Evolutionary conservation across 2,329 filamentous ascomycete species (phyloP), one percentile per base, ranked within the genome.

Genomic region (Alternaria sp.): DNA sequence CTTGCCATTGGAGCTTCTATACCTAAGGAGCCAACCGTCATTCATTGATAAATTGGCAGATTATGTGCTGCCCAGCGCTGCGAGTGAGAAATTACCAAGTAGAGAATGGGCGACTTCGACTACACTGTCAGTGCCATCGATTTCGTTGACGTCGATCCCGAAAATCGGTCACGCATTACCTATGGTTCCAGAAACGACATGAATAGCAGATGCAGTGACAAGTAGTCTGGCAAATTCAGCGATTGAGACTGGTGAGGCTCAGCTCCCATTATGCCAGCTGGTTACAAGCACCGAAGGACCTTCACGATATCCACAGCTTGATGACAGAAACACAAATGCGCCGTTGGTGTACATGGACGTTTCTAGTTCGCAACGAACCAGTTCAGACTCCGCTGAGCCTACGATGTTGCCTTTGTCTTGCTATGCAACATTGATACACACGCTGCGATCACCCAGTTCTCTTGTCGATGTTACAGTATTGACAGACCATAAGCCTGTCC

Each of bases 21-120:
- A 44, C 40, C 34, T 70, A 1, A 58, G 62, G 5, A 65, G 58
- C 21, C 65, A 70, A 14, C 51, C 66, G 1, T 72, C 70, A 3
- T 63, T 74, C 13, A 61, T 67, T 24, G 63, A 66, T 17, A 71
- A 72, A 24, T 51, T 74, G n/a, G 63, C 62, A 2, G 51, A 59
- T 2, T 72, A 60, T 50, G 63, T 74, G 5, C 34, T 67, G 26
- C 63, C 64, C 3, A 60, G 50, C 13, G 28, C 37, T 4, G 56
- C 51, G 10, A 62, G 58, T 11, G 62, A 64, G 3, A 58, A 46
- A 24, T 11, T 59, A 2, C 28, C 28, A 4, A 50, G 37, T 10
- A 45, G 34, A 21, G 55, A 50, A 13, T 54, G 52, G 56, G 36
- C 54, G 8, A 26, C 28, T 0, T 44, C 29, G 17, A 51, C 55